Percentiles rank a stretch among this genome's conserved stretches.
Conservation (phyloP, 2,329 filamentous ascomycete species). For the Erysiphe pulchra region DNA sequence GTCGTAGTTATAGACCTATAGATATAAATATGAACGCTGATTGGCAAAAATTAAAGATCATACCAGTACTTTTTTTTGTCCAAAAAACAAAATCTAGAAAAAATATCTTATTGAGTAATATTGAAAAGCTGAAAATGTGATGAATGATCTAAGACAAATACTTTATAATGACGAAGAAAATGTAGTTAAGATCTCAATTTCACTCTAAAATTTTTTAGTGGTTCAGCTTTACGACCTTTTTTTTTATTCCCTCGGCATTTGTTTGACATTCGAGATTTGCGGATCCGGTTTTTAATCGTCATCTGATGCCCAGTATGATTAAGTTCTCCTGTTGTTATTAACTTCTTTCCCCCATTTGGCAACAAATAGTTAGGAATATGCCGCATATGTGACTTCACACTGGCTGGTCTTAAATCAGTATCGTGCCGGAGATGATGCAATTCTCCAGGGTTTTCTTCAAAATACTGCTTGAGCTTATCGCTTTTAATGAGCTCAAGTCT, state of each 20-base stretch:
- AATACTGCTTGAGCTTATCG: slow-evolving; percentile 83
- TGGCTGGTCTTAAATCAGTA: slow-evolving; percentile 57
- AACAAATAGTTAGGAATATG: slow-evolving; percentile 87
- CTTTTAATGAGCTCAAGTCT: slow-evolving; percentile 76
- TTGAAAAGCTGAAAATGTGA: too few relatives aligned
- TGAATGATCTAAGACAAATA: too few relatives aligned
- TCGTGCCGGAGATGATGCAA: slow-evolving; percentile 74
- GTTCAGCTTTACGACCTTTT: slow-evolving; percentile 46
- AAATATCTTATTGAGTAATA: too few relatives aligned
- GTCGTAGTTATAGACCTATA: too few relatives aligned
- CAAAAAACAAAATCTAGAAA: too few relatives aligned
- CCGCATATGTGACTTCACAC: slow-evolving; percentile 71
- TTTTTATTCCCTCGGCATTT: slow-evolving; percentile 25
- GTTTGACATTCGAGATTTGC: slow-evolving; percentile 18
- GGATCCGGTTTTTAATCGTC: slow-evolving; percentile 19
- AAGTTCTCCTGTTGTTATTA: slow-evolving; percentile 35
- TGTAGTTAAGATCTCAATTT: not conserved
- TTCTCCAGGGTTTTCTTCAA: slow-evolving; percentile 88
- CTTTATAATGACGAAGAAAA: too few relatives aligned
- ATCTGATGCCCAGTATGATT: slow-evolving; percentile 51
- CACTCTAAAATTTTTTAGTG: slow-evolving; percentile 57
- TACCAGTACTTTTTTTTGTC: too few relatives aligned
- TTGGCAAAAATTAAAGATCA: too few relatives aligned
- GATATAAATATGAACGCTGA: too few relatives aligned
- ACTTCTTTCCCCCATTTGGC: slow-evolving; percentile 47